These are phyloP conservation scores for Gleditsia sinensis DNA, from an alignment of 306 rosid genomes.

Conservation along the genomic window DNA sequence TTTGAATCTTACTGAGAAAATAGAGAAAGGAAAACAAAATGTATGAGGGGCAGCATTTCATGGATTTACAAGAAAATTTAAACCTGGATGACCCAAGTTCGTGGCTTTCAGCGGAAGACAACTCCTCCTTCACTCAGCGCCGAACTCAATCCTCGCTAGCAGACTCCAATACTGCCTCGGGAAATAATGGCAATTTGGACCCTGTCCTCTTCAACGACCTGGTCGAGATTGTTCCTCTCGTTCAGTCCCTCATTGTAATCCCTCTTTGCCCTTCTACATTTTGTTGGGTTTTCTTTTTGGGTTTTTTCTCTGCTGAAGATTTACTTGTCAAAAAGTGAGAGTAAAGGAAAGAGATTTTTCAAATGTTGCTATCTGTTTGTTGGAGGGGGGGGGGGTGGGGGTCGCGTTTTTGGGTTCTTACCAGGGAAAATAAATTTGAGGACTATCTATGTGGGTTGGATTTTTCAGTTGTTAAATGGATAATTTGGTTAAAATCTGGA, in stretches of 20 bases:
- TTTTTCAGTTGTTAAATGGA: background rate
- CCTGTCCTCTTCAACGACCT: slow-evolving; percentile 88
- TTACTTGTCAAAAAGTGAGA: background rate
- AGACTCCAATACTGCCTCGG: slow-evolving; percentile 34
- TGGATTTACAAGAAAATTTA: slow-evolving; percentile 61
- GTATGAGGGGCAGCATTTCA: slow-evolving; percentile 66
- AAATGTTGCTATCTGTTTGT: too few species aligned
- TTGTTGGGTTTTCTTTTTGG: too few species aligned
- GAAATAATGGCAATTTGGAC: slow-evolving; percentile 59
- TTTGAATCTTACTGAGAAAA: slow-evolving; percentile 35
- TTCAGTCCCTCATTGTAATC: slow-evolving; percentile 82
- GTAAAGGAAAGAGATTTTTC: background rate
- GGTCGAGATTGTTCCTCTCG: slow-evolving; percentile 86
- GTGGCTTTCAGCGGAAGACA: slow-evolving; percentile 68
- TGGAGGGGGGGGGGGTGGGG: too few species aligned
- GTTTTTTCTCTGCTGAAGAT: too few species aligned
- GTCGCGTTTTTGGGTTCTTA: background rate
- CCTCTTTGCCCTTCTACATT: background rate
- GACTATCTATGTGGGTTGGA: background rate
- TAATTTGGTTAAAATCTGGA: slow-evolving; percentile 16
- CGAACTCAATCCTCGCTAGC: slow-evolving; percentile 45
- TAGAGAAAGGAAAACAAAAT: slow-evolving; percentile 34
- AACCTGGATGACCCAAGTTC: slow-evolving; percentile 67
- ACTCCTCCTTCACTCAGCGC: slow-evolving; percentile 54
- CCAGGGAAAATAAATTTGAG: background rate